Conservation (phyloP, 2,329 filamentous ascomycete species). For the Beauveria caledonica region DNA sequence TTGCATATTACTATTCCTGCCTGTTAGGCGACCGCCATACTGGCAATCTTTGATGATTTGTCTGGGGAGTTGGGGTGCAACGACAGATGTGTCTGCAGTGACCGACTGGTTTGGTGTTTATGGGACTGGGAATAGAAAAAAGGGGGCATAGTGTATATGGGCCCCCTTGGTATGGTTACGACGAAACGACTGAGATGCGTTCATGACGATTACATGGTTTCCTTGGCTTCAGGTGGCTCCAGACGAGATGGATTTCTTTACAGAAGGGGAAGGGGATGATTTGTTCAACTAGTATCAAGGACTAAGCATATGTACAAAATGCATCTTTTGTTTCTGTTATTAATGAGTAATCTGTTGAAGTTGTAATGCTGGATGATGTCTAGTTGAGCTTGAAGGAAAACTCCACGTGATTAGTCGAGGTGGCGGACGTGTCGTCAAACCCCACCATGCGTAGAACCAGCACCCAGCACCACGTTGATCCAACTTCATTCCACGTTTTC, state of each 20-base stretch:
- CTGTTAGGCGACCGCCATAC: background rate
- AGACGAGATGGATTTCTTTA: constrained; percentile 7
- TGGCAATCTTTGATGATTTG: background rate
- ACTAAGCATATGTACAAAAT: constrained; percentile 11
- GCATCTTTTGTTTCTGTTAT: constrained; percentile 7
- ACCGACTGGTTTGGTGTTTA: constrained; percentile 4
- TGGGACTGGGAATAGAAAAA: constrained; percentile 20
- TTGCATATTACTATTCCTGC: background rate
- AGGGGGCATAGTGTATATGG: constrained; percentile 14
- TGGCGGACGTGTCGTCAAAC: background rate
- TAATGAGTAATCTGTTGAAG: background rate
- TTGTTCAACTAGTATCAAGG: constrained; percentile 6
- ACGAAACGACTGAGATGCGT: constrained; percentile 21
- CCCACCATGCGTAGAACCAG: no score
- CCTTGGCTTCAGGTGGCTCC: constrained; percentile 6
- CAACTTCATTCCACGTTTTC: background rate
- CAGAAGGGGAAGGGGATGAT: background rate
- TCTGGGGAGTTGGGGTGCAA: background rate
- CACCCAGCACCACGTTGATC: background rate
- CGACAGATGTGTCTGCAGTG: constrained; percentile 14
- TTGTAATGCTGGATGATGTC: background rate
- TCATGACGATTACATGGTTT: constrained; percentile 17
- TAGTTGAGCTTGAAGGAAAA: background rate
- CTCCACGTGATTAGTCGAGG: constrained; percentile 6
- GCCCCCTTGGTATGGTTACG: constrained; percentile 17